Percentiles rank a stretch among this genome's conserved stretches.
phyloP scores from a whole-genome alignment of 106 monocot species.

The Apostasia ramifera region DNA sequence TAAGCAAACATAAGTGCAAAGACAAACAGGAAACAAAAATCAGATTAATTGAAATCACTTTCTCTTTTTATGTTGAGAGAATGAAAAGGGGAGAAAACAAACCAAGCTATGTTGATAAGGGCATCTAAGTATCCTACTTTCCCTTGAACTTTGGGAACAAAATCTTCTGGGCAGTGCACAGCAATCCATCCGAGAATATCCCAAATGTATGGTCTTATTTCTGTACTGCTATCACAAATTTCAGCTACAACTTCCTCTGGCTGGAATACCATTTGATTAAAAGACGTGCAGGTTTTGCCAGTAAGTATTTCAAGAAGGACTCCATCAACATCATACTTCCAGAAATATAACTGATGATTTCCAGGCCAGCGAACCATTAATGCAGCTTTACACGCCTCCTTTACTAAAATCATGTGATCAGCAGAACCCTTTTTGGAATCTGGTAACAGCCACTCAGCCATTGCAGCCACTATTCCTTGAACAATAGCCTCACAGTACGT shows the following conservation, averaged over 20 bases:
- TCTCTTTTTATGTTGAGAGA: no score
- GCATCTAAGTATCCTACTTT: constrained; percentile 24
- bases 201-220: constrained; percentile 42
- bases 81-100: constrained; percentile 5
- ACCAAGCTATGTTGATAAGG: constrained; percentile 88
- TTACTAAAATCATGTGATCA: constrained; percentile 47
- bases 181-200: constrained; percentile 71
- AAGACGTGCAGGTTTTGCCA: constrained; percentile 21
- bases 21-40: not conserved
- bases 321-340: constrained; percentile 51
- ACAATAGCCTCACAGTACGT: constrained; percentile 40
- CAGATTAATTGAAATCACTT: no score
- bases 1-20: not conserved
- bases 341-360: constrained; percentile 61
- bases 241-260: constrained; percentile 29
- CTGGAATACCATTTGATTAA: constrained; percentile 4
- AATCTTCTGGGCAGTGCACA: constrained; percentile 37
- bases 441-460: constrained; percentile 44
- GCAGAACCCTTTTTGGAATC: constrained; percentile 21
- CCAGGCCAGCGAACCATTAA: constrained; percentile 53
- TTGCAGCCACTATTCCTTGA: constrained; percentile 49
- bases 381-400: constrained; percentile 59
- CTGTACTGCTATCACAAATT: constrained; percentile 24
- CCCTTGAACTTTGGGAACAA: constrained; percentile 15
- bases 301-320: constrained; percentile 55